Evolutionary conservation across 331 rosid genomes (phyloP).

Genomic region (Quercus phellos): DNA sequence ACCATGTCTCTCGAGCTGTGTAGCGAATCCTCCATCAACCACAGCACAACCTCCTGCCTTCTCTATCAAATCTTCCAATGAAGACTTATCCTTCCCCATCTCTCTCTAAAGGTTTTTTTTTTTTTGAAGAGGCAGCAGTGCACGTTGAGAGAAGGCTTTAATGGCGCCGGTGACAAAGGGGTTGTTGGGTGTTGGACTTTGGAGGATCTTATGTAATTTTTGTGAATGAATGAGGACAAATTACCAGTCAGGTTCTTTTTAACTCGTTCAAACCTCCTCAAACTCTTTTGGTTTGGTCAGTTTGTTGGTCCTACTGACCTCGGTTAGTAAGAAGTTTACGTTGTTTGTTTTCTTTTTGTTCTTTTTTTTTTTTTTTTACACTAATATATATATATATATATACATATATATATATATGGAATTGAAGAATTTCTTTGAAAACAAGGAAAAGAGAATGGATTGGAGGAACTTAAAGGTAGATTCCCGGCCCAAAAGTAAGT

Average conservation of each 20-base stretch:
- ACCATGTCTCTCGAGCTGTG: constrained; percentile 78
- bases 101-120: neutral
- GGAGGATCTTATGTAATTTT: neutral
- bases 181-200: neutral
- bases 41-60: constrained; percentile 70
- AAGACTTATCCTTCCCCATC: constrained; percentile 27
- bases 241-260: neutral
- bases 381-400: too few relatives aligned
- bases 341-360: too few relatives aligned
- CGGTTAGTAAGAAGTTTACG: too few relatives aligned
- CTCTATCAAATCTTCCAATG: constrained; percentile 56
- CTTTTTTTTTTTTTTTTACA: too few relatives aligned
- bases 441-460: too few relatives aligned
- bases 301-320: too few relatives aligned
- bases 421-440: too few relatives aligned
- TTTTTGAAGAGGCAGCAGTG: neutral
- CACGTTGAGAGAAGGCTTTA: neutral
- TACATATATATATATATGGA: too few relatives aligned
- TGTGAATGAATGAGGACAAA: constrained; percentile 4
- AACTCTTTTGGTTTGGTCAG: too few relatives aligned
- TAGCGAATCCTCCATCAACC: constrained; percentile 81
- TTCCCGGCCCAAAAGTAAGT: too few relatives aligned
- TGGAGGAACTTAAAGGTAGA: too few relatives aligned
- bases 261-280: too few relatives aligned
- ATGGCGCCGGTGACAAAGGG: neutral